Base-by-base conservation (phyloP, 2,329 filamentous ascomycete genomes). In the Cercospora zeina region DNA sequence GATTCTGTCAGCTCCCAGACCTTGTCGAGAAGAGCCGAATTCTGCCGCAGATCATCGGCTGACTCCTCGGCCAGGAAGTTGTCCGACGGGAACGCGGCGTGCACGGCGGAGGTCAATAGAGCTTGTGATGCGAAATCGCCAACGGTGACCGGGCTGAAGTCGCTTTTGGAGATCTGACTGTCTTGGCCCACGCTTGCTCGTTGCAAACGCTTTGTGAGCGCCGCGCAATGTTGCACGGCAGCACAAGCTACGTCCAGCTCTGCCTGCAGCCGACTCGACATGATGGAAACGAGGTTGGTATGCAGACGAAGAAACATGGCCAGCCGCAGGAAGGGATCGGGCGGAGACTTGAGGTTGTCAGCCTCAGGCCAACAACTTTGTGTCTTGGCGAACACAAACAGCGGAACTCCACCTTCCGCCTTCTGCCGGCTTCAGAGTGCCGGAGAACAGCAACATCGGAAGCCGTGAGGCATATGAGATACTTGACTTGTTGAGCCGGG, bases 61-160 rank as follows among this genome's bases (percentile, higher is more conserved):
- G 81, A 81, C 71, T 88, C 86, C 73, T 88, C 85, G 60, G 85
- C 85, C 42, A 88, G 77, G 65, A 87, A 86, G n/a, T 71, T 70
- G 67, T 87, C 85, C 2, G 73, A 65, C 0, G 85, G 84, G 66
- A 85, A 87, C 51, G 74, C 77, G 30, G 74, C 72, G 68, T 81
- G 83, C 50, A 87, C 75, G 30, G 83, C 80, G 60, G 77, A 78
- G 68, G 87, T 87, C 67, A 88, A 79, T 36, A 87, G 76, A 9
- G 85, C 85, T 72, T 88, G 85, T 1, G 83, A 82, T 42, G 83
- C 85, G 69, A 87, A 87, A 71, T 88, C 85, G 62, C 84, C 85
- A 37, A 86, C 81, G 0, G 86, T 87, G 55, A 88, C 86, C 24
- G 85, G 85, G 0, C 81, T 82, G 54, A 79, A 76, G 71, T 88